phyloP scores from a whole-genome alignment of 2,329 filamentous ascomycete genomes.

The Aspergillus novoparasiticus region DNA sequence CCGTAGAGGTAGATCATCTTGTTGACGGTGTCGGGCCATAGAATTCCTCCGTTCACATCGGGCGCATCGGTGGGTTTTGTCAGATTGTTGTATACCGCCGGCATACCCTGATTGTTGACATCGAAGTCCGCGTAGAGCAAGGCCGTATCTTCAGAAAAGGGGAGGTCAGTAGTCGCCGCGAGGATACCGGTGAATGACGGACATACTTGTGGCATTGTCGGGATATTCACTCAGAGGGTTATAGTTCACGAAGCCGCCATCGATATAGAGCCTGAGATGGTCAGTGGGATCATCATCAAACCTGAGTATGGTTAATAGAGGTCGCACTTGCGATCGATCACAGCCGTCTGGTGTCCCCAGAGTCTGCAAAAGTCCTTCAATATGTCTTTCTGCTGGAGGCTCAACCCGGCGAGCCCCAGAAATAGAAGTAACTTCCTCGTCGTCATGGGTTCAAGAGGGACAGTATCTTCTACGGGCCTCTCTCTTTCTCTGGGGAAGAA shows the following conservation, averaged over 20 bases:
- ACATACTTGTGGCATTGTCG: conserved; percentile 6
- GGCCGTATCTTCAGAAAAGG: neutral
- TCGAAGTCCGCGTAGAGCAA: conserved; percentile 10
- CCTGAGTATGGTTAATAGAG: neutral
- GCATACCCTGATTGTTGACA: conserved; percentile 11
- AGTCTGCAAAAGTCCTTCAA: conserved; percentile 8
- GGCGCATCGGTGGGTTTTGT: conserved; percentile 5
- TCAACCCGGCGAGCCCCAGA: neutral
- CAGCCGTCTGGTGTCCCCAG: conserved; percentile 8
- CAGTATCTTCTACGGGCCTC: neutral
- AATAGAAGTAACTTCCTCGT: neutral
- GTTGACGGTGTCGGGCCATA: conserved; percentile 13
- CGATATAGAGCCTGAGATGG: conserved; percentile 6
- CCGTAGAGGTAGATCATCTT: conserved; percentile 13
- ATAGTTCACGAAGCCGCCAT: conserved; percentile 11
- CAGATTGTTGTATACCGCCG: conserved; percentile 5
- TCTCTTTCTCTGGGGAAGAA: neutral
- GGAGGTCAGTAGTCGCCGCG: neutral
- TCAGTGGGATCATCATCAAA: neutral
- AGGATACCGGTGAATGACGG: neutral
- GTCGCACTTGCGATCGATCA: conserved; percentile 10
- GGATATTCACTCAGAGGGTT: conserved; percentile 6
- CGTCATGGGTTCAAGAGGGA: neutral
- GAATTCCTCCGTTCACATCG: conserved; percentile 7
- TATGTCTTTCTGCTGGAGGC: conserved; percentile 3